A percentile compares a stretch with the other conserved stretches of the same genome.
Conservation (phyloP, 345 rosid species). For the Gossypium thurberi region DNA sequence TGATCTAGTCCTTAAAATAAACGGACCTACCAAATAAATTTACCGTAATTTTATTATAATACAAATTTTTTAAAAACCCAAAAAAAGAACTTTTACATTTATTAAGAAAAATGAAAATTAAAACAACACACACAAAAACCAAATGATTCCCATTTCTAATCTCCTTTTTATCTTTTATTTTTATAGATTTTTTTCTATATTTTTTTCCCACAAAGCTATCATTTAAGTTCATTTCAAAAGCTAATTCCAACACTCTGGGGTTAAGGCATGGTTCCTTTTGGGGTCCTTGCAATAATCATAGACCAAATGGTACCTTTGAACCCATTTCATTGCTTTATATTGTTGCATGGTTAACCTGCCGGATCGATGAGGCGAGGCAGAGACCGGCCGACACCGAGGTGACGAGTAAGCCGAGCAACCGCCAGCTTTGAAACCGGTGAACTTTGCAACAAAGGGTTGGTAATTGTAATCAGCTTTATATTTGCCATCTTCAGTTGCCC, state of each 20-base stretch:
- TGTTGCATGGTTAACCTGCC: constrained; percentile 67
- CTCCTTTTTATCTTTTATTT: not conserved
- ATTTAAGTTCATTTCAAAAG: not conserved
- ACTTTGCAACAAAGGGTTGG: constrained; percentile 77
- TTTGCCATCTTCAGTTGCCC: constrained; percentile 97
- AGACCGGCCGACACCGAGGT: constrained; percentile 46
- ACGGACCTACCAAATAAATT: too few relatives aligned
- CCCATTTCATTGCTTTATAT: constrained; percentile 69
- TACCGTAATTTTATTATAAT: not conserved
- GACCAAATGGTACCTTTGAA: constrained; percentile 53
- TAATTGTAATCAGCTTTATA: constrained; percentile 83
- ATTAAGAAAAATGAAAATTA: not conserved
- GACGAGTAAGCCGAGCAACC: constrained; percentile 81
- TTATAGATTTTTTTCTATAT: not conserved
- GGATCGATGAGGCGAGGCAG: constrained; percentile 64
- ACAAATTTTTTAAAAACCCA: not conserved
- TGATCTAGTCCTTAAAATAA: too few relatives aligned
- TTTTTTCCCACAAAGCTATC: not conserved
- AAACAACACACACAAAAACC: not conserved
- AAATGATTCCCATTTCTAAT: not conserved
- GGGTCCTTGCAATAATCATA: constrained; percentile 75
- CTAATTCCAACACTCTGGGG: constrained; percentile 74
- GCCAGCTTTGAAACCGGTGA: constrained; percentile 56
- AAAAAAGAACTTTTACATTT: not conserved
- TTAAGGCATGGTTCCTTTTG: constrained; percentile 69